Conservation (phyloP, 208 protist species). For the Angomonas ambiguus region DNA sequence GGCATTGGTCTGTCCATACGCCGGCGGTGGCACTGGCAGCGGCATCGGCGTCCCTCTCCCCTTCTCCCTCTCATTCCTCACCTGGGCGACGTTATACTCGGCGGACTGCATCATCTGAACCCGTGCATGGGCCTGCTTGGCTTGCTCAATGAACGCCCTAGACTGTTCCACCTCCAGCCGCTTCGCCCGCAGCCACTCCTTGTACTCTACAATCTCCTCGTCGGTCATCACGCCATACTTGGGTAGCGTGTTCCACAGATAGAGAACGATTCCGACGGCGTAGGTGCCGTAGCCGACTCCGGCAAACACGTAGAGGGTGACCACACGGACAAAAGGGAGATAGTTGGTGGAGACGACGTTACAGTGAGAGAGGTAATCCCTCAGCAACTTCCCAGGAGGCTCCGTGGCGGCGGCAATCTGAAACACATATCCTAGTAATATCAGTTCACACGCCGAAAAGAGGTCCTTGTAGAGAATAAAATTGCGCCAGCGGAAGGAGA, state of each 20-base stretch:
- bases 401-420: conserved; percentile 32
- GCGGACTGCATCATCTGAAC: conserved; percentile 37
- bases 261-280: conserved; percentile 37
- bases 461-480: conserved; percentile 73
- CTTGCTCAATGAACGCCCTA: conserved; percentile 37
- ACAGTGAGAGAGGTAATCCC: conserved; percentile 54
- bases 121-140: conserved; percentile 43
- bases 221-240: conserved; percentile 79
- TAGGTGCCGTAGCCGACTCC: conserved; percentile 50
- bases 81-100: conserved; percentile 10
- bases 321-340: conserved; percentile 43
- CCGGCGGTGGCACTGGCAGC: not conserved
- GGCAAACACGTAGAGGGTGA: conserved; percentile 53
- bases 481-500: conserved; percentile 53
- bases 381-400: conserved; percentile 30
- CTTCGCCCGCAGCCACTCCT: conserved; percentile 47
- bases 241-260: conserved; percentile 62
- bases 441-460: conserved; percentile 60
- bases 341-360: conserved; percentile 29
- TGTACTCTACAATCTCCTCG: conserved; percentile 70
- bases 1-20: not conserved
- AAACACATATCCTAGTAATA: conserved; percentile 44
- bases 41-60: not conserved
- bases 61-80: conserved; percentile 2
- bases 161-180: conserved; percentile 38